Conservation (phyloP, 768 basidiomycete genomes). For the Dentipellis sp. region DNA sequence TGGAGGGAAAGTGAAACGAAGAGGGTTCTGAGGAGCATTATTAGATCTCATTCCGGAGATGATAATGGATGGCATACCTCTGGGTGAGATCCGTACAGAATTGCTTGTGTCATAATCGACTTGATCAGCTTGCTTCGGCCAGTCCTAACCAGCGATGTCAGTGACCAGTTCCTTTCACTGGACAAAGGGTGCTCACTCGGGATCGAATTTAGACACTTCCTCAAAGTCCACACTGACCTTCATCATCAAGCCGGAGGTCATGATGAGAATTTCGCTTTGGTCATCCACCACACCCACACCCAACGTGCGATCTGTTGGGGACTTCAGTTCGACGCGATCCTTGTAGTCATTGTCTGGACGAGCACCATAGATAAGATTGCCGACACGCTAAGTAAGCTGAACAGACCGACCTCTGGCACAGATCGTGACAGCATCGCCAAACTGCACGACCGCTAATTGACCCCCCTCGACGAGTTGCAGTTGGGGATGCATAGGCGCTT, state of each 20-base stretch:
- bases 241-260: conserved; percentile 66
- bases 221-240: conserved; percentile 53
- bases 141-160: conserved; percentile 27
- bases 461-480: conserved; percentile 56
- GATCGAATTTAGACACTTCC: conserved; percentile 49
- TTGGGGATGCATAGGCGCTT: conserved; percentile 64
- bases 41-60: not conserved
- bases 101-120: conserved; percentile 77
- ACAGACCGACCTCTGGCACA: conserved; percentile 48
- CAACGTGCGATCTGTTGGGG: conserved; percentile 54
- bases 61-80: conserved; percentile 30
- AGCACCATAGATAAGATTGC: not conserved
- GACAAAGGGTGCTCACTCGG: conserved; percentile 38
- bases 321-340: conserved; percentile 67
- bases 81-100: conserved; percentile 62
- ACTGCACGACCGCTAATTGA: conserved; percentile 51
- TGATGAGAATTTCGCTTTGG: conserved; percentile 42
- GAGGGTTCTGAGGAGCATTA: conserved; percentile 44
- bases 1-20: conserved; percentile 75
- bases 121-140: conserved; percentile 63
- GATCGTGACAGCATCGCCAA: conserved; percentile 69
- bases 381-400: not conserved
- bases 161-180: not conserved
- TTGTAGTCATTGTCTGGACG: conserved; percentile 55
- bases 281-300: conserved; percentile 53